Percentiles rank a stretch among this genome's conserved stretches.
phyloP scores from a whole-genome alignment of 257 asterid genomes.

The Cordia subcordata region DNA sequence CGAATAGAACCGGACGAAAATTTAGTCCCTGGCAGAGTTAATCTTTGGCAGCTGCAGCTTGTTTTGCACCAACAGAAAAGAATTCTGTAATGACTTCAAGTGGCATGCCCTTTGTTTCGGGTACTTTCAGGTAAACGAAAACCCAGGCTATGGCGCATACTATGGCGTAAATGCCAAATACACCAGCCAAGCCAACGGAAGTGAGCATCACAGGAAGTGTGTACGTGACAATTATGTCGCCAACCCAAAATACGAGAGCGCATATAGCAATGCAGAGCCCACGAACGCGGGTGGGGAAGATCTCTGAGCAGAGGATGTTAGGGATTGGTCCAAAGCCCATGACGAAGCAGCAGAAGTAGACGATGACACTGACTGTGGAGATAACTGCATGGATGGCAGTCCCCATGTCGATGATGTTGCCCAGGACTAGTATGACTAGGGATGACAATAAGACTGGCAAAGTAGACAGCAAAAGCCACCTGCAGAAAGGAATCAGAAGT shows the following conservation, averaged over 20 bases:
- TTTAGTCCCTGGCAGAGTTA: slow-evolving; percentile 3
- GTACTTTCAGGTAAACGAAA: slow-evolving; percentile 71
- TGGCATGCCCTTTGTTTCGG: slow-evolving; percentile 95
- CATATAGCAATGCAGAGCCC: slow-evolving; percentile 94
- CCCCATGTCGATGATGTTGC: slow-evolving; percentile 55
- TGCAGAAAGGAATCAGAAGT: slow-evolving; percentile 16
- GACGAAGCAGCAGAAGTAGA: slow-evolving; percentile 90
- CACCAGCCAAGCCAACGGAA: slow-evolving; percentile 66
- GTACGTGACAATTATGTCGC: slow-evolving; percentile 83
- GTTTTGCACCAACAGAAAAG: slow-evolving; percentile 81
- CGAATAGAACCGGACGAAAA: background rate
- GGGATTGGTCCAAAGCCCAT: slow-evolving; percentile 97
- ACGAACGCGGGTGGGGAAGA: slow-evolving; percentile 91
- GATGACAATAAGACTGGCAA: slow-evolving; percentile 63
- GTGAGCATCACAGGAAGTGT: slow-evolving; percentile 69
- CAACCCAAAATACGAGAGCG: slow-evolving; percentile 80
- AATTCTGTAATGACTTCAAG: slow-evolving; percentile 90
- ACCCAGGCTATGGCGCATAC: slow-evolving; percentile 67
- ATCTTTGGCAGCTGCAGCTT: slow-evolving; percentile 23
- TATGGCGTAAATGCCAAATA: slow-evolving; percentile 71
- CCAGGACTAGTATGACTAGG: slow-evolving; percentile 56
- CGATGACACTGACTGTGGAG: slow-evolving; percentile 71
- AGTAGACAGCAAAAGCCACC: slow-evolving; percentile 79
- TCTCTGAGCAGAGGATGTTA: slow-evolving; percentile 93
- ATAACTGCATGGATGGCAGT: slow-evolving; percentile 52